Percentiles rank a stretch among this genome's conserved stretches.
Conservation (phyloP, 441 rosid species). For the Geranium incanum region DNA sequence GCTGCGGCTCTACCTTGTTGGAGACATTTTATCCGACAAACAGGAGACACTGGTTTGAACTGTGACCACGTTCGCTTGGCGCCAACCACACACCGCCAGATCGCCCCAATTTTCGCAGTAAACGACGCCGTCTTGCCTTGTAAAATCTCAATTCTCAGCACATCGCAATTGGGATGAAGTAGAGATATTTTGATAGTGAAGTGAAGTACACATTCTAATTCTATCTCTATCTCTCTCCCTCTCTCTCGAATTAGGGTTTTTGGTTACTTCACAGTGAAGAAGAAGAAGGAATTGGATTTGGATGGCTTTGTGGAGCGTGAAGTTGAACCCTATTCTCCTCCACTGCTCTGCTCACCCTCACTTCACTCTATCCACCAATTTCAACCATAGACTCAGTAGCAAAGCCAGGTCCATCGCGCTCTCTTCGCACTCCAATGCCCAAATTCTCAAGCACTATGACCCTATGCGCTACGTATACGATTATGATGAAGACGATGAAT, state of each 20-base stretch:
- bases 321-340: neutral
- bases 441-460: constrained; percentile 60
- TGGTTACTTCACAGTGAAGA: neutral
- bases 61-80: neutral
- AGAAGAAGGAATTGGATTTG: no score
- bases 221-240: neutral
- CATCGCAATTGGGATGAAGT: no score
- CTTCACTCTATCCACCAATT: neutral
- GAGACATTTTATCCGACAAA: no score
- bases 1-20: no score
- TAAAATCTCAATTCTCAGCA: no score
- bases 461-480: constrained; percentile 47
- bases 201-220: no score
- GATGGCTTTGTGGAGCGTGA: neutral
- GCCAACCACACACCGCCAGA: neutral
- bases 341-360: neutral
- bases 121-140: neutral
- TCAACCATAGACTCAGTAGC: neutral
- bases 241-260: neutral
- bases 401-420: constrained; percentile 30
- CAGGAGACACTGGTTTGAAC: neutral
- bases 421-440: constrained; percentile 66
- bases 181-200: no score
- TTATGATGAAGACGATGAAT: constrained; percentile 32
- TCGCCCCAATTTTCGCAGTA: no score